A percentile compares a stretch with the other conserved stretches of the same genome.
Evolutionary conservation across 768 basidiomycete species (phyloP).

Genomic region (Macrolepiota albuminosa): DNA sequence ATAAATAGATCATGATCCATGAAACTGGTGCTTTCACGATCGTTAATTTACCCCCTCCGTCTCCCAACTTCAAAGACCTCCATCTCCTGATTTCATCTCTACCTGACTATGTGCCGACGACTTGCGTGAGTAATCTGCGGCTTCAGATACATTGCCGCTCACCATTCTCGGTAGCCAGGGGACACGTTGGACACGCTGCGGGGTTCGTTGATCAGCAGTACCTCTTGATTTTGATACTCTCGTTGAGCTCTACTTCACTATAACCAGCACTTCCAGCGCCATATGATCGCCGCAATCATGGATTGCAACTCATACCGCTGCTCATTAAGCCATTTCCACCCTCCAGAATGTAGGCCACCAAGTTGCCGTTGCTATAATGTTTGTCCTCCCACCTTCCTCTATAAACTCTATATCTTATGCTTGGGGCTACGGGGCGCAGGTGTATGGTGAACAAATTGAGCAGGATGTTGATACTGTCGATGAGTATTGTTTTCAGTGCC

Average conservation of each 20-base stretch:
- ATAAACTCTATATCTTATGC: background rate
- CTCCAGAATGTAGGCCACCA: slow-evolving; percentile 46
- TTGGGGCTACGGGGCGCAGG: slow-evolving; percentile 29
- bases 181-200: slow-evolving; percentile 69
- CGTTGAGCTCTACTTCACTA: background rate
- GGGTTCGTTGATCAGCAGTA: slow-evolving; percentile 34
- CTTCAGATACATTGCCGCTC: slow-evolving; percentile 12
- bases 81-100: background rate
- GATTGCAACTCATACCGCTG: slow-evolving; percentile 67
- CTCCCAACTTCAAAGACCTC: background rate
- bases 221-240: background rate
- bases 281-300: slow-evolving; percentile 65
- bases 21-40: slow-evolving; percentile 1
- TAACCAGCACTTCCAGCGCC: slow-evolving; percentile 73
- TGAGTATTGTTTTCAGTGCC: slow-evolving; percentile 68
- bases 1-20: slow-evolving; percentile 14
- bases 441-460: slow-evolving; percentile 66
- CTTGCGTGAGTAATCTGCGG: slow-evolving; percentile 54
- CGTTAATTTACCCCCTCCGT: background rate
- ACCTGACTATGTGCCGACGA: slow-evolving; percentile 59
- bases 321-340: slow-evolving; percentile 60
- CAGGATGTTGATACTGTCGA: slow-evolving; percentile 65
- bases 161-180: slow-evolving; percentile 48
- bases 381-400: slow-evolving; percentile 18
- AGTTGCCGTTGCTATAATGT: slow-evolving; percentile 60